Evolutionary conservation across 148 eudicot species (phyloP), one percentile per base, ranked within the genome.

Genomic region (Chenopodium berlandieri): DNA sequence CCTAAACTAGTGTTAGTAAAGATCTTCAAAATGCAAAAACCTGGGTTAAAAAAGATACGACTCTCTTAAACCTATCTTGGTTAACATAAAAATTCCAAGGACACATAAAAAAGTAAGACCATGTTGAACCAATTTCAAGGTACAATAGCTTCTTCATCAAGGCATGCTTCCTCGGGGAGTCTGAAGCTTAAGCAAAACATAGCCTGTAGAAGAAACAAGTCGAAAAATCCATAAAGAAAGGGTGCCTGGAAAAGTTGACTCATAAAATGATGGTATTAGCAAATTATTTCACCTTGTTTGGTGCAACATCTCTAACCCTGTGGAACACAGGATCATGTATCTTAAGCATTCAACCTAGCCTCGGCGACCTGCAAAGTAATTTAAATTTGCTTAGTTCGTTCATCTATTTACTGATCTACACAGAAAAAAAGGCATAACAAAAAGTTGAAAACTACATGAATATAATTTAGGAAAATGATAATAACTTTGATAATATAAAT

Each of bases 101-200:
- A 14, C 11, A 20, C 46, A 19, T 19, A 40, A 23, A 22, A 46
- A 46, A 44, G 12, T 5, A 31, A 2, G 46, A 27, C 19, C 20
- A 22, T 11, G 52, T 9, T 37, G 20, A 22, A 70, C 34, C 16
- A 19, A 56, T 54, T 40, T 82, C 80, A 67, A 78, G 81, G 75
- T 32, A 47, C 22, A 27, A 54, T 56, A 70, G 68, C 80, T 60
- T 79, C 89, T 77, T 89, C 88, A 25, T 22, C 47, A 25, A 80
- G 75, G 83, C 98, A 94, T 50, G 93, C 80, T 86, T 91, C 99
- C 86, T 91, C 97, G 4, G 98, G 98, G 58, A 97, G 88, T 83
- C 89, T 87, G 82, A 97, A 97, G 95, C 98, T 97, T 80, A 97
- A 86, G 85, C 99, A 97, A 85, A 87, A 92, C 99, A 97, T 97